A percentile compares a stretch with the other conserved stretches of the same genome.
Conservation (phyloP, 1,139 yeast species). For the Suhomyces chickasaworum region DNA sequence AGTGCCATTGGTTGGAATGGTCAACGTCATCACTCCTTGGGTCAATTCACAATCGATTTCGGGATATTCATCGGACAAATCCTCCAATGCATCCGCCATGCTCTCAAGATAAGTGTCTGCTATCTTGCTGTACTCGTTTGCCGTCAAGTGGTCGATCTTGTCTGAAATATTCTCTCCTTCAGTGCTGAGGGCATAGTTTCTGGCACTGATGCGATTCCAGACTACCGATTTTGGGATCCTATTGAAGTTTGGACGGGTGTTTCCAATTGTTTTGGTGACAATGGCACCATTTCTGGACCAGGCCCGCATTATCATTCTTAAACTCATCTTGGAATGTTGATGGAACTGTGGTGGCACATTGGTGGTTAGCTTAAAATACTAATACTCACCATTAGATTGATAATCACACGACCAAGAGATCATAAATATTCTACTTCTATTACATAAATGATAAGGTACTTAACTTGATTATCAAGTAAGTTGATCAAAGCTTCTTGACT, state of each 20-base stretch:
- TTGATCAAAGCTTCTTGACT: too few species aligned
- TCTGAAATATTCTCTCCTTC: constrained; percentile 55
- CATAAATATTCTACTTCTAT: too few species aligned
- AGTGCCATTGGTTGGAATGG: constrained; percentile 67
- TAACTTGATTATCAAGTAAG: too few species aligned
- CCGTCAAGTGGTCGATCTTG: constrained; percentile 48
- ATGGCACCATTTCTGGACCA: background rate
- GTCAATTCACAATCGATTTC: constrained; percentile 76
- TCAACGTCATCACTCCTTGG: constrained; percentile 80
- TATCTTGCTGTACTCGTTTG: constrained; percentile 55
- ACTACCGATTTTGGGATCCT: background rate
- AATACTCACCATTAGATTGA: too few species aligned
- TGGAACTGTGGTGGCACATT: constrained; percentile 3
- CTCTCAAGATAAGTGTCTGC: constrained; percentile 67
- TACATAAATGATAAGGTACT: too few species aligned
- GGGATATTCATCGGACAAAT: constrained; percentile 56
- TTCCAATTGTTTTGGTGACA: background rate
- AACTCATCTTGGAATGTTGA: too few species aligned
- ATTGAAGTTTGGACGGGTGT: background rate
- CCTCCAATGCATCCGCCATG: constrained; percentile 65
- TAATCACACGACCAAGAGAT: too few species aligned
- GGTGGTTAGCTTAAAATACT: background rate
- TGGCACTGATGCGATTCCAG: background rate
- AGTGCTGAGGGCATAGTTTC: constrained; percentile 33
- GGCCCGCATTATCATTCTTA: background rate